Conservation (phyloP, 352 stramenopile species). For the Blastocystis sp. region DNA sequence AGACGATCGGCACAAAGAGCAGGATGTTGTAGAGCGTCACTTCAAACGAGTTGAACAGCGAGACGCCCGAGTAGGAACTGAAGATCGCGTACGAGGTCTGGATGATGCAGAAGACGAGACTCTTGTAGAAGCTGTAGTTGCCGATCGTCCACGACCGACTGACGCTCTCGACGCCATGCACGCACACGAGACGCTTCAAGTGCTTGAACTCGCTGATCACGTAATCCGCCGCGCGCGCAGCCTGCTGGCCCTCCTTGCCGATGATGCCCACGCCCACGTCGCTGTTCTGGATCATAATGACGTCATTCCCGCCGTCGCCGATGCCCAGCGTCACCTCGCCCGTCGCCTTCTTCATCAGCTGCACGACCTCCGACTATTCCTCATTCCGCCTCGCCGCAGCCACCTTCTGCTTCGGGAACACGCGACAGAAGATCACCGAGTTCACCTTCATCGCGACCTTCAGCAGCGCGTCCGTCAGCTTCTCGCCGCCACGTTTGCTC, state of each 20-base stretch:
- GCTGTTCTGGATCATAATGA: conserved; percentile 83
- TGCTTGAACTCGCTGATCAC: conserved; percentile 81
- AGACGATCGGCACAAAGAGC: conserved; percentile 47
- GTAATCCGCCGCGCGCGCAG: conserved; percentile 82
- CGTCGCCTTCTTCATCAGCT: conserved; percentile 55
- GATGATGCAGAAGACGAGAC: conserved; percentile 75
- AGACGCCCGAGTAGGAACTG: conserved; percentile 44
- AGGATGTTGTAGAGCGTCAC: conserved; percentile 51
- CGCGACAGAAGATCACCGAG: conserved; percentile 73
- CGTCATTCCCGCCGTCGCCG: conserved; percentile 83
- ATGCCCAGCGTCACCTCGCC: conserved; percentile 74
- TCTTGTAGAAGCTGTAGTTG: conserved; percentile 85
- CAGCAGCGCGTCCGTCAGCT: conserved; percentile 61
- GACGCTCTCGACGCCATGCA: conserved; percentile 81
- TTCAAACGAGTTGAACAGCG: conserved; percentile 52
- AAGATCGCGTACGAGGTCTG: conserved; percentile 71
- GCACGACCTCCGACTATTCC: conserved; percentile 48
- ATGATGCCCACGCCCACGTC: conserved; percentile 79
- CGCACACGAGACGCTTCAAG: conserved; percentile 74
- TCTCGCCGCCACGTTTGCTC: neutral
- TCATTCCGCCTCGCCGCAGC: neutral
- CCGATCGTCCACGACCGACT: conserved; percentile 75
- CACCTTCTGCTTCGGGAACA: conserved; percentile 74
- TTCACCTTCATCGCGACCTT: conserved; percentile 72
- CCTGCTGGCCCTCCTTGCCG: conserved; percentile 76